Base-by-base conservation (phyloP, 108 stramenopile genomes). In the Parmales sp. region DNA sequence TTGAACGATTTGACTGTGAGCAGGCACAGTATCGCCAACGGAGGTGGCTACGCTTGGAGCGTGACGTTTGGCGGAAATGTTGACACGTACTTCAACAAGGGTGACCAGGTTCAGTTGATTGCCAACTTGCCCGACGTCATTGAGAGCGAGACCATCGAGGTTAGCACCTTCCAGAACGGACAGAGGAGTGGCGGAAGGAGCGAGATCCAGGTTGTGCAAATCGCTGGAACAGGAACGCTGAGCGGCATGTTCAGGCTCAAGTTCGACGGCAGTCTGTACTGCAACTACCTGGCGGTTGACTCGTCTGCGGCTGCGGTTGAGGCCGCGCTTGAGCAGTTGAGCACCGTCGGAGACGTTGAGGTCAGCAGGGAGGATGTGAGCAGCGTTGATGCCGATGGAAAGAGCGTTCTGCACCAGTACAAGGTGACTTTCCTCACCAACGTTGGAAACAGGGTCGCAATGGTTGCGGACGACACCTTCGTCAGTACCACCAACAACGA, bases 241-340 rank as follows among this genome's bases (percentile, higher is more conserved):
- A 23, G n/a, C n/a, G 87, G 87, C n/a, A 76, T 64, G 70, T 88
- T 82, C 71, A 78, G 82, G 1, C 51, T 82, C 38, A 76, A 80
- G 38, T 85, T 88, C 44, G 81, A 63, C 22, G 80, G 82, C 8
- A 74, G 77, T 2, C 67, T 69, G 26, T 84, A 75, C 76, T 80
- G 79, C 25, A 45, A 25, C 51, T 81, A 75, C 63, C 63, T 89
- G 26, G 60, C 80, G 22, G 37, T 80, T 23, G 60, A 78, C 39
- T 78, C 84, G 1, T 64, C 68, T 63, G 80, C 75, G n/a, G 54
- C 29, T 4, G 79, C 86, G 38, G 75, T 91, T 37, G 73, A 82
- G 69, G 78, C 72, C 22, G 86, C 87, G 37, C 69, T 91, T 23
- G 78, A 79, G 45, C 78, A 73, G 48, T 60, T 85, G 13, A 65